Evolutionary conservation across 2,329 filamentous ascomycete species (phyloP).

Genomic region (Hypomyces perniciosus): DNA sequence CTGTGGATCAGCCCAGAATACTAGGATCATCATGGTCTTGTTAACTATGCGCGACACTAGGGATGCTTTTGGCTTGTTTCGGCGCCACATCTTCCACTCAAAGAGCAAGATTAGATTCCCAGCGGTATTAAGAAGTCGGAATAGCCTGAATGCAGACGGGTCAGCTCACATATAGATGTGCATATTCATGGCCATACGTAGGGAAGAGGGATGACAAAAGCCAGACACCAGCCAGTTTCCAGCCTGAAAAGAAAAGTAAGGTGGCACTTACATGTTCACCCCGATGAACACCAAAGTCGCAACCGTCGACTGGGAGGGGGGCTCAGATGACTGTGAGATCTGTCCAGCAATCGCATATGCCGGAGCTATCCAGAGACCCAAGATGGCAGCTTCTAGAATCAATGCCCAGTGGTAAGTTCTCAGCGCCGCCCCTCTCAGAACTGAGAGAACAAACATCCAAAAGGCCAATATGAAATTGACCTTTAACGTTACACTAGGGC

Average conservation of each 20-base stretch:
- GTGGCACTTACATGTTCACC: conserved; percentile 32
- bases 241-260: not conserved
- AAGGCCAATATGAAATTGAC: conserved; percentile 33
- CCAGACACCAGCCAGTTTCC: not conserved
- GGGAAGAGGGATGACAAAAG: conserved; percentile 3
- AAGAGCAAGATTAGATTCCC: conserved; percentile 33
- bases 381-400: conserved; percentile 27
- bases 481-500: conserved; percentile 15
- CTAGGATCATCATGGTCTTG: conserved; percentile 24
- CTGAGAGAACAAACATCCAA: conserved; percentile 28
- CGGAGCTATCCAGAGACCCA: conserved; percentile 22
- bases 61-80: conserved; percentile 26
- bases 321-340: conserved; percentile 5
- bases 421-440: conserved; percentile 27
- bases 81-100: conserved; percentile 35
- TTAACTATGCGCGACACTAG: conserved; percentile 21
- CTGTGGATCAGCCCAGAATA: conserved; percentile 39
- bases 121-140: conserved; percentile 33
- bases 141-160: conserved; percentile 22
- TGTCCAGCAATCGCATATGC: conserved; percentile 21
- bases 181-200: not conserved
- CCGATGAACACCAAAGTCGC: conserved; percentile 30
- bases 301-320: conserved; percentile 16
- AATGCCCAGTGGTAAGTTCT: conserved; percentile 36
- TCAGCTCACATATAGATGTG: not conserved